A percentile compares a stretch with the other conserved stretches of the same genome.
These are phyloP conservation scores for Setomelanomma holmii DNA, from an alignment of 2,329 filamentous ascomycete genomes.

Conservation along the genomic window DNA sequence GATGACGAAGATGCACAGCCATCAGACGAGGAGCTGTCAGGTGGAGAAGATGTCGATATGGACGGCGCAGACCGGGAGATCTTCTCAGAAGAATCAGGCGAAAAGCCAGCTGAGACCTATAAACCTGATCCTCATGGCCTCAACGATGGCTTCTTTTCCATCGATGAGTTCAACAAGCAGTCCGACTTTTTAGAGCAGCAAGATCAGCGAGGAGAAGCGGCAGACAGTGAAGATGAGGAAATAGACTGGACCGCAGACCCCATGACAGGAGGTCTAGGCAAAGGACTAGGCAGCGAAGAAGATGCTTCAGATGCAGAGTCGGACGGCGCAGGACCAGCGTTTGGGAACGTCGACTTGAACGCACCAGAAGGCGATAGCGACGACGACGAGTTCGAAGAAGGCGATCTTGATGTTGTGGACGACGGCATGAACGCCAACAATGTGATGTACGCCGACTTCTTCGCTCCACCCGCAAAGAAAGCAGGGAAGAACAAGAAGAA, in stretches of 20 bases:
- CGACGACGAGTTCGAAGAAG: slow-evolving; percentile 66
- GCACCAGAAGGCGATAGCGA: slow-evolving; percentile 74
- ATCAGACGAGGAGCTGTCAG: slow-evolving; percentile 38
- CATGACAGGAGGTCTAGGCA: slow-evolving; percentile 51
- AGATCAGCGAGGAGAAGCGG: slow-evolving; percentile 77
- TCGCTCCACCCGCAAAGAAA: slow-evolving; percentile 82
- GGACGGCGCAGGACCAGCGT: slow-evolving; percentile 80
- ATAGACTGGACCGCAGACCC: slow-evolving; percentile 89
- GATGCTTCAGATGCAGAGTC: slow-evolving; percentile 64
- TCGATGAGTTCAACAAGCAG: slow-evolving; percentile 96
- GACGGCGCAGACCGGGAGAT: slow-evolving; percentile 43
- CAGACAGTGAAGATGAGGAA: slow-evolving; percentile 78
- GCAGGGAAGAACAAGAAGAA: slow-evolving; percentile 63
- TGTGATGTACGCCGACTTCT: slow-evolving; percentile 91
- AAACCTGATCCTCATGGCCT: slow-evolving; percentile 80
- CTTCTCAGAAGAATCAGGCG: slow-evolving; percentile 47
- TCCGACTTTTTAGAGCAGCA: slow-evolving; percentile 88
- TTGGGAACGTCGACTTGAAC: slow-evolving; percentile 78
- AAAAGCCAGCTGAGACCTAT: slow-evolving; percentile 63
- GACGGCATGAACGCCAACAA: slow-evolving; percentile 80
- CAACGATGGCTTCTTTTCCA: slow-evolving; percentile 97
- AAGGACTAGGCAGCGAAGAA: slow-evolving; percentile 43
- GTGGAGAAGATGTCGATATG: slow-evolving; percentile 39
- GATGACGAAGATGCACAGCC: slow-evolving; percentile 36
- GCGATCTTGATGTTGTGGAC: slow-evolving; percentile 59